Evolutionary conservation across 768 basidiomycete genomes (phyloP).

Genomic region (Lactifluus volemus): DNA sequence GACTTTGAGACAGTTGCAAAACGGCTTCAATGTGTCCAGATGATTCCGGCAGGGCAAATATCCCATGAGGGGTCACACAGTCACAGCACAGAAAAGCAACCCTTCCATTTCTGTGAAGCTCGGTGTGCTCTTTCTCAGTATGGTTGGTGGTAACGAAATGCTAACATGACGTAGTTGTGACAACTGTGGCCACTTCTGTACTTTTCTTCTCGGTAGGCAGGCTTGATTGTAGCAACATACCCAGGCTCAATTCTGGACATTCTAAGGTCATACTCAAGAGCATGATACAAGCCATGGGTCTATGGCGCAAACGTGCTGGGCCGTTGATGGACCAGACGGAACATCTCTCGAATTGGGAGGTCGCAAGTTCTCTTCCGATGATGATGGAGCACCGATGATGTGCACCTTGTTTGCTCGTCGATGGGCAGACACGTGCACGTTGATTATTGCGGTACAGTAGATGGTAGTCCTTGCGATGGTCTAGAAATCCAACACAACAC

Average conservation of each 20-base stretch:
- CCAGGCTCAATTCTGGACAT: not conserved
- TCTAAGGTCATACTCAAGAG: slow-evolving; percentile 47
- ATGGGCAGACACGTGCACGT: slow-evolving; percentile 54
- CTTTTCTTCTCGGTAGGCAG: slow-evolving; percentile 40
- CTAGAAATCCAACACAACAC: slow-evolving; percentile 40
- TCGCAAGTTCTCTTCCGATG: slow-evolving; percentile 42
- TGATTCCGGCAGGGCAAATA: slow-evolving; percentile 35
- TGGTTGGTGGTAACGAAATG: not conserved
- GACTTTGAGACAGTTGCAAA: slow-evolving; percentile 32
- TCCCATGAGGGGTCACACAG: slow-evolving; percentile 39
- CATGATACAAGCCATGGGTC: slow-evolving; percentile 59
- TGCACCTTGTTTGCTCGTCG: slow-evolving; percentile 46
- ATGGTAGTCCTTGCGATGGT: slow-evolving; percentile 31
- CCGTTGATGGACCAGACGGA: slow-evolving; percentile 45
- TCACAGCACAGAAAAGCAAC: slow-evolving; percentile 35
- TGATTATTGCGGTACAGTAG: slow-evolving; percentile 41
- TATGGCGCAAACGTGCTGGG: slow-evolving; percentile 52
- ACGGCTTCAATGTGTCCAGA: slow-evolving; percentile 36
- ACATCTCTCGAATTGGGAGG: slow-evolving; percentile 45
- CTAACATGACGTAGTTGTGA: slow-evolving; percentile 35
- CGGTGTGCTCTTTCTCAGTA: slow-evolving; percentile 26
- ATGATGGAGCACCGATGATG: slow-evolving; percentile 56
- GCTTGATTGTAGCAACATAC: not conserved
- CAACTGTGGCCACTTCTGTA: slow-evolving; percentile 51
- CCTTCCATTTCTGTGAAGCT: slow-evolving; percentile 47